Evolutionary conservation across 306 rosid species (phyloP).

Genomic region (Oxytropis ochrocephala): DNA sequence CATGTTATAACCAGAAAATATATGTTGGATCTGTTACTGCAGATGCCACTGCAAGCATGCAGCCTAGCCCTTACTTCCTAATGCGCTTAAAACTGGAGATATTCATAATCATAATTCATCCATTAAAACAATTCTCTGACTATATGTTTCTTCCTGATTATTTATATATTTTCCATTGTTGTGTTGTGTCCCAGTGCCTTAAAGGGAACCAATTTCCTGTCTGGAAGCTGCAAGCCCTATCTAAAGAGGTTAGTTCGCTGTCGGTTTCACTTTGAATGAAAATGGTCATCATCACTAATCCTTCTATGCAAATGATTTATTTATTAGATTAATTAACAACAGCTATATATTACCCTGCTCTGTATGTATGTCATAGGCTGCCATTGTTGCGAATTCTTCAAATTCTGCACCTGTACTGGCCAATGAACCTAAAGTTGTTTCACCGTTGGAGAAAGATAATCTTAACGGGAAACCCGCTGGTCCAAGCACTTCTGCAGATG

Average conservation of each 20-base stretch:
- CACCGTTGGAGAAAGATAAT: slow-evolving; percentile 35
- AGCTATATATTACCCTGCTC: not conserved
- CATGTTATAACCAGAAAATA: not conserved
- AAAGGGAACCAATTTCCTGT: slow-evolving; percentile 37
- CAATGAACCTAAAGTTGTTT: slow-evolving; percentile 29
- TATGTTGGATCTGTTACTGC: not conserved
- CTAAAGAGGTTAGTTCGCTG: slow-evolving; percentile 34
- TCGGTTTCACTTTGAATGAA: not conserved
- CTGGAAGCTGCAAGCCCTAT: slow-evolving; percentile 42
- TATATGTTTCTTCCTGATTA: slow-evolving; percentile 5
- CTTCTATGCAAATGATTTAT: not conserved
- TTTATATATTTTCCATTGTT: slow-evolving; percentile 2
- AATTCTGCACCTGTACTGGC: slow-evolving; percentile 54
- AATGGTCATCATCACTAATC: slow-evolving; percentile 2
- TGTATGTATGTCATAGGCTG: slow-evolving; percentile 37
- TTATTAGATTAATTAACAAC: not conserved
- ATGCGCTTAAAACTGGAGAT: not conserved
- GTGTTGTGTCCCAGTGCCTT: slow-evolving; percentile 40
- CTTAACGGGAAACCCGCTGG: slow-evolving; percentile 24
- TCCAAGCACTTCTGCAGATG: slow-evolving; percentile 35
- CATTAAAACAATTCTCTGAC: not conserved
- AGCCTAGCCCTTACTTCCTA: not conserved
- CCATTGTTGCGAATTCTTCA: slow-evolving; percentile 38
- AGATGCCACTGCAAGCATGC: not conserved
- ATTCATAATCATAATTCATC: not conserved